phyloP scores from a whole-genome alignment of 2,329 filamentous ascomycete genomes.

The Rhinocladiella similis region DNA sequence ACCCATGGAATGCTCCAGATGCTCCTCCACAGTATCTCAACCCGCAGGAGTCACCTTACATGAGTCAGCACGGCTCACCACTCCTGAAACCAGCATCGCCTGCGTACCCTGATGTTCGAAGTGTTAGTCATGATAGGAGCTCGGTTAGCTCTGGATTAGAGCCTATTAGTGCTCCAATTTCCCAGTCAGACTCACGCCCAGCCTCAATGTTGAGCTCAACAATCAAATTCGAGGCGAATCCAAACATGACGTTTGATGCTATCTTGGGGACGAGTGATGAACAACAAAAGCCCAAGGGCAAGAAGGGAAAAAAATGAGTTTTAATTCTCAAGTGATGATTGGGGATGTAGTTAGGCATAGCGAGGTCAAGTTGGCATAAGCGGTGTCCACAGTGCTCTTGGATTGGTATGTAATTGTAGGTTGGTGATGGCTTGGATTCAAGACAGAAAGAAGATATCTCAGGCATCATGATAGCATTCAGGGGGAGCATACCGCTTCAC shows the following conservation, averaged over 20 bases:
- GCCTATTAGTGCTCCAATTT: slow-evolving; percentile 43
- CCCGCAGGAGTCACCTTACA: slow-evolving; percentile 28
- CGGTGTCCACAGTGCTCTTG: not conserved
- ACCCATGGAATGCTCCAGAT: not conserved
- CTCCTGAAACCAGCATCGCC: slow-evolving; percentile 38
- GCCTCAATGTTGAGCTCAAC: slow-evolving; percentile 37
- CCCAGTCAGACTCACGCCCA: slow-evolving; percentile 39
- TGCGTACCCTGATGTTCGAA: slow-evolving; percentile 33
- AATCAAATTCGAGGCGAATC: slow-evolving; percentile 31
- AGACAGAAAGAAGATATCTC: too few species aligned
- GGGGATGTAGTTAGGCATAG: not conserved
- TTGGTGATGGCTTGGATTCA: too few species aligned
- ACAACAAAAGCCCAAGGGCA: slow-evolving; percentile 38
- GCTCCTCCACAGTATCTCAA: slow-evolving; percentile 19
- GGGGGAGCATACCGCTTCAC: too few species aligned
- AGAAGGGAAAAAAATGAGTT: slow-evolving; percentile 28
- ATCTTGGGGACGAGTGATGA: slow-evolving; percentile 43
- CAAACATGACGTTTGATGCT: slow-evolving; percentile 51
- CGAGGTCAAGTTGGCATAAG: not conserved
- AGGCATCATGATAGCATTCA: too few species aligned
- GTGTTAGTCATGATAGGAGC: slow-evolving; percentile 36
- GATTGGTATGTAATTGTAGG: not conserved
- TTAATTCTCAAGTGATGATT: not conserved
- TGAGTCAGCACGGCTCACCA: slow-evolving; percentile 33
- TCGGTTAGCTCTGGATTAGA: slow-evolving; percentile 48